Evolutionary conservation across 345 rosid species (phyloP).

Genomic region (Cardamine chenopodiifolia): DNA sequence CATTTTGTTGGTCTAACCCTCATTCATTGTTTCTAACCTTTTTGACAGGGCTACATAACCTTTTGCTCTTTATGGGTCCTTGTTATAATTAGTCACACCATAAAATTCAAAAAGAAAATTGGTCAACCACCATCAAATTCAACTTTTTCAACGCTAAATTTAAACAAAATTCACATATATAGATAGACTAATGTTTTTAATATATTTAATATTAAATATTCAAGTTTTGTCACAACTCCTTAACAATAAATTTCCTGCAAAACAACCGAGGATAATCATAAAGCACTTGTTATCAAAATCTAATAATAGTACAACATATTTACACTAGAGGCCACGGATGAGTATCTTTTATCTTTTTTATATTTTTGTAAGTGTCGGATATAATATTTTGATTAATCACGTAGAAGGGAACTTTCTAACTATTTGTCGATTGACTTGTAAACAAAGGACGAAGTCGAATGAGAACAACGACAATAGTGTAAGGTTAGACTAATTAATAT

Average conservation of each 20-base stretch:
- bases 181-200: background rate
- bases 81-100: conserved; percentile 17
- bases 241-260: background rate
- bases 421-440: conserved; percentile 31
- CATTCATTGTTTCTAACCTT: conserved; percentile 20
- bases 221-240: background rate
- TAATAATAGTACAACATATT: background rate
- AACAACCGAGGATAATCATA: background rate
- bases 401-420: conserved; percentile 5
- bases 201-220: background rate
- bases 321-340: background rate
- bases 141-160: background rate
- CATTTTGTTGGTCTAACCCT: conserved; percentile 30
- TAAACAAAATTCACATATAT: background rate
- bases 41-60: conserved; percentile 26
- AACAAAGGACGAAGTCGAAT: conserved; percentile 38
- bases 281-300: background rate
- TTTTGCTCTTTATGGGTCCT: conserved; percentile 25
- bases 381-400: conserved; percentile 2
- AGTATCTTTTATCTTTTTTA: background rate
- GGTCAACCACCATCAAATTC: conserved; percentile 7
- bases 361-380: background rate
- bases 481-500: conserved; percentile 12
- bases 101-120: background rate
- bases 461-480: conserved; percentile 32